These are phyloP conservation scores for Camellia granthamiana DNA, from an alignment of 148 eudicot genomes.

Conservation along the genomic window DNA sequence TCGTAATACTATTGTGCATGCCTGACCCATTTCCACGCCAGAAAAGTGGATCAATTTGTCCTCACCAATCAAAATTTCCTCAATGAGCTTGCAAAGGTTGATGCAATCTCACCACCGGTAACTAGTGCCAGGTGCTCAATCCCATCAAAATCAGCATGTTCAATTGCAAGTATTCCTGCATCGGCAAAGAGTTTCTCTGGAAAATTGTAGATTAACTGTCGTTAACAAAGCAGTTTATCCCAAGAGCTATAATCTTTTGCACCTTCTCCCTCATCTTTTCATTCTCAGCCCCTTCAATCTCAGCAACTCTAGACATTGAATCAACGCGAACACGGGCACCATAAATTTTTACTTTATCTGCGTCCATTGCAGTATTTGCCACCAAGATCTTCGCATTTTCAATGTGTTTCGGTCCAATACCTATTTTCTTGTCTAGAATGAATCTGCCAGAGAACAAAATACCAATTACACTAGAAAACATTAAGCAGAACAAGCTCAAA, in stretches of 20 bases:
- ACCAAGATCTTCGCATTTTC: slow-evolving; percentile 98
- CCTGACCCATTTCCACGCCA: slow-evolving; percentile 96
- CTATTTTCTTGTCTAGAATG: slow-evolving; percentile 96
- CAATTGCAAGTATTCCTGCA: slow-evolving; percentile 97
- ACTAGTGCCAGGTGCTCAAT: slow-evolving; percentile 94
- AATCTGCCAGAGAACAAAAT: slow-evolving; percentile 42
- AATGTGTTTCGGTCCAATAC: slow-evolving; percentile 95
- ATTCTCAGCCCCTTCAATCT: slow-evolving; percentile 95
- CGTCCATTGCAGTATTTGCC: slow-evolving; percentile 98
- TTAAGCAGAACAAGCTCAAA: not conserved
- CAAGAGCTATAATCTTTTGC: slow-evolving; percentile 85
- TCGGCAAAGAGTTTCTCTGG: slow-evolving; percentile 98
- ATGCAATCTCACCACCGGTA: slow-evolving; percentile 98
- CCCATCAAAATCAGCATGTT: slow-evolving; percentile 99
- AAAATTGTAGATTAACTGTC: slow-evolving; percentile 94
- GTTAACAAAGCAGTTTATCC: slow-evolving; percentile 91
- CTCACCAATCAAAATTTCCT: slow-evolving; percentile 98
- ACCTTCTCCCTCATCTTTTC: slow-evolving; percentile 98
- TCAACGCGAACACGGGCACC: slow-evolving; percentile 99
- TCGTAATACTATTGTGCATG: slow-evolving; percentile 92
- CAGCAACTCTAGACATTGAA: slow-evolving; percentile 97
- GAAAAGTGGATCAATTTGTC: slow-evolving; percentile 93
- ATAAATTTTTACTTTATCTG: slow-evolving; percentile 96
- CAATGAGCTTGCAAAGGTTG: slow-evolving; percentile 96
- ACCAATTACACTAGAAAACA: slow-evolving; percentile 6